Base-by-base conservation (phyloP, 441 rosid species). In the Croton setiger region DNA sequence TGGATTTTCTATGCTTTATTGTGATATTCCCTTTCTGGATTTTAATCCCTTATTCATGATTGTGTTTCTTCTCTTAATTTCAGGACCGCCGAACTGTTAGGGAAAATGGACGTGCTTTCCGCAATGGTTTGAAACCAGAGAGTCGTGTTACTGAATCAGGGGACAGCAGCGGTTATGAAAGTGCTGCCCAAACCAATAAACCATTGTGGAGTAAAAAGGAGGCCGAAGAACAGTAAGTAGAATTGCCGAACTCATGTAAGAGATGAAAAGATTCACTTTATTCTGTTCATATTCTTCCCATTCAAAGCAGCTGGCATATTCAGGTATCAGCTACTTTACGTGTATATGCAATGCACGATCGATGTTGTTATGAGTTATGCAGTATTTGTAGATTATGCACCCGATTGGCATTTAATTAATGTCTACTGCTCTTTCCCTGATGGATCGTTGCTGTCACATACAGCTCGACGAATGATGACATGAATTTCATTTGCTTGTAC, bases 101-200 rank as follows among this genome's bases (percentile, higher is more conserved):
- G 56, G 92, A 84, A 52, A 79, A 77, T 33, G 82, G 81, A 14
- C 70, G 70, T 17, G 23, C 64, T 12, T 71, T 60, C 31, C 60
- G 52, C 37, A 78, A 81, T 23, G 75, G 64, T 58, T 13, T 58
- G 63, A 87, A 72, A 72, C 72, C 74, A 72, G 87, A 83, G 67
- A 84, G 76, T 68, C 84, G 33, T 44, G 77, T 85, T n/a, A 71
- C 8, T 36, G 93, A 88, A 81, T 83, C 89, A 7, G 91, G 91
- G 39, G 89, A 86, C 61, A 86, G 91, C 75, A 88, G 89, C 62
- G 89, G 93, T 57, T 88, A 81, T 59, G 93, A 86, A 70, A 88
- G 88, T 76, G 75, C 80, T 68, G 78, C 57, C 33, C 87, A 78
- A 64, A 79, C 78, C 69, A 81, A 58, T 62, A 75, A 66, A 68